A percentile compares a stretch with the other conserved stretches of the same genome.
phyloP scores from a whole-genome alignment of 1,284 basidiomycete species.

The Chalciporus piperatoides region DNA sequence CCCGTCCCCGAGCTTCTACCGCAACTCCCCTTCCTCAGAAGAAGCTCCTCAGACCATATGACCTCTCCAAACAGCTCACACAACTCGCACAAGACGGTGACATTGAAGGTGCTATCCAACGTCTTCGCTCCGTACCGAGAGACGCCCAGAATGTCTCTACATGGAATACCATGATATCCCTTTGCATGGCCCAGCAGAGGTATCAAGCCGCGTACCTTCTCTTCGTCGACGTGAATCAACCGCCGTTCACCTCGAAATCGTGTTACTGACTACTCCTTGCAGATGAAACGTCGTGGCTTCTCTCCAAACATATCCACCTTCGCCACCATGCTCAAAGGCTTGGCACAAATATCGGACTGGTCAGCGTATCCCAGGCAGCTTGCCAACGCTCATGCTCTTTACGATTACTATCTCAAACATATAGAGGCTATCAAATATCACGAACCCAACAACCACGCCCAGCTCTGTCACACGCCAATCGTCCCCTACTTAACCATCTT shows the following conservation, averaged over 20 bases:
- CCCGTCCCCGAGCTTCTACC: constrained; percentile 2
- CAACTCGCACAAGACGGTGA: constrained; percentile 50
- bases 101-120: constrained; percentile 54
- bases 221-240: constrained; percentile 58
- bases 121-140: constrained; percentile 59
- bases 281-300: constrained; percentile 82
- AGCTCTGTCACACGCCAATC: constrained; percentile 47
- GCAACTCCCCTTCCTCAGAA: background rate
- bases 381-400: constrained; percentile 53
- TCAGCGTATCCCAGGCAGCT: constrained; percentile 52
- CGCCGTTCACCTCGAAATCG: background rate
- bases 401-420: constrained; percentile 50
- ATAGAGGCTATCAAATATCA: constrained; percentile 44
- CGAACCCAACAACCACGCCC: constrained; percentile 41
- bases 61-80: constrained; percentile 54
- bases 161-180: constrained; percentile 72
- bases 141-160: constrained; percentile 67
- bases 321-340: constrained; percentile 59
- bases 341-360: constrained; percentile 59
- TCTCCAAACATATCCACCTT: constrained; percentile 63
- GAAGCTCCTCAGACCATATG: constrained; percentile 51
- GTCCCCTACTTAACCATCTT: constrained; percentile 63
- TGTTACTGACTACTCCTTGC: constrained; percentile 4
- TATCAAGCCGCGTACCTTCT: constrained; percentile 57
- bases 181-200: constrained; percentile 50